Evolutionary conservation across 495 filamentous ascomycete genomes (phyloP).

Genomic region (Hypoxylon cercidicola): DNA sequence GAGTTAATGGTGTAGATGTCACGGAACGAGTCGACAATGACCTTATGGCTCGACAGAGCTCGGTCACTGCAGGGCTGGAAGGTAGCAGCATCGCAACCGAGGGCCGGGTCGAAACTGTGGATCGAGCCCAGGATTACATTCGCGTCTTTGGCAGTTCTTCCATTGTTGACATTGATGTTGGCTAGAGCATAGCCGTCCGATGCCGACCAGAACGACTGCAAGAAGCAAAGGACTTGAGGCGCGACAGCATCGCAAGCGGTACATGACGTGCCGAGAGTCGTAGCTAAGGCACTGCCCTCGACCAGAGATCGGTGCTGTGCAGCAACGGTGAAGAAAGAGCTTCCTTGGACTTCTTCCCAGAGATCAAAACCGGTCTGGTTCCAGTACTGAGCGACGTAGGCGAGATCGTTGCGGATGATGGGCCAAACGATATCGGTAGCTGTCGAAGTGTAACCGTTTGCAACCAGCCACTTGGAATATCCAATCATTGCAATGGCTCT

Average conservation of each 20-base stretch:
- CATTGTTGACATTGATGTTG: slow-evolving; percentile 62
- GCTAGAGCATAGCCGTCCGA: slow-evolving; percentile 65
- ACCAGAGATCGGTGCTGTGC: slow-evolving; percentile 63
- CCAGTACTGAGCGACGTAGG: slow-evolving; percentile 79
- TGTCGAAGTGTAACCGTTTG: slow-evolving; percentile 58
- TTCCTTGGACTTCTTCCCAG: slow-evolving; percentile 75
- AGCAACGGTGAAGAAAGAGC: slow-evolving; percentile 67
- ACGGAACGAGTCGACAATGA: slow-evolving; percentile 71
- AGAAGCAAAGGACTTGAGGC: slow-evolving; percentile 69
- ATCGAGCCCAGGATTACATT: slow-evolving; percentile 71
- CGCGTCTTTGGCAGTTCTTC: slow-evolving; percentile 68
- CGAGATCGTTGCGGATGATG: slow-evolving; percentile 72
- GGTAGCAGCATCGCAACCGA: slow-evolving; percentile 65
- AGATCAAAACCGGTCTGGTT: slow-evolving; percentile 74
- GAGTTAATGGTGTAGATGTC: slow-evolving; percentile 68
- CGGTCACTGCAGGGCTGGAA: slow-evolving; percentile 73
- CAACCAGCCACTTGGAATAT: slow-evolving; percentile 60
- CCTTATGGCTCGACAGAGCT: slow-evolving; percentile 73
- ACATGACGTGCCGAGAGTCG: slow-evolving; percentile 54
- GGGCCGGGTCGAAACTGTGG: slow-evolving; percentile 70
- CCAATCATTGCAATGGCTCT: slow-evolving; percentile 67
- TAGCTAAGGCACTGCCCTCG: slow-evolving; percentile 71
- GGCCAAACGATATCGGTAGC: slow-evolving; percentile 64
- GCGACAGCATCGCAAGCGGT: slow-evolving; percentile 62
- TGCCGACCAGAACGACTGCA: slow-evolving; percentile 71